Conservation (phyloP, 768 basidiomycete genomes). For the Boletellus sp. region DNA sequence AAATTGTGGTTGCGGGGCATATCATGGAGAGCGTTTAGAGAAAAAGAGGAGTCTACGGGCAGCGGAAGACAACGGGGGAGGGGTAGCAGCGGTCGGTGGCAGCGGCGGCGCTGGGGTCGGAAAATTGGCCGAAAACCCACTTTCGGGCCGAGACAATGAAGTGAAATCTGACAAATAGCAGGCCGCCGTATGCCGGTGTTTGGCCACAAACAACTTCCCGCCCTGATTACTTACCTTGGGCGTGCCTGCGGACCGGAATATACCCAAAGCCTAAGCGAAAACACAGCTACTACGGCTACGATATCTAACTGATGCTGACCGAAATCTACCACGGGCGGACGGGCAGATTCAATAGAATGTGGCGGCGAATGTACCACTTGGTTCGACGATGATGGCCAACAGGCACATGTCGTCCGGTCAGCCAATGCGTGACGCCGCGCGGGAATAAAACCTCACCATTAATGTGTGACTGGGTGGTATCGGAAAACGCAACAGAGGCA, state of each 20-base stretch:
- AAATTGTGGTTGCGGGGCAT: conserved; percentile 82
- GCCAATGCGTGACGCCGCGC: not conserved
- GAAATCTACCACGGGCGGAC: not conserved
- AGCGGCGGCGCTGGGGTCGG: conserved; percentile 56
- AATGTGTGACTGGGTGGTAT: not conserved
- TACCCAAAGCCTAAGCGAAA: conserved; percentile 13
- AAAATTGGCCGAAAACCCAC: conserved; percentile 60
- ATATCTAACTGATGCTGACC: not conserved
- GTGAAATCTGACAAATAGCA: conserved; percentile 27
- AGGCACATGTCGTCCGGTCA: conserved; percentile 5
- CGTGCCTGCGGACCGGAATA: not conserved
- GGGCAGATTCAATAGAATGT: not conserved
- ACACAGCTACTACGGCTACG: conserved; percentile 10
- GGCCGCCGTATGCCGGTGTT: conserved; percentile 31
- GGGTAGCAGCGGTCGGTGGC: conserved; percentile 45
- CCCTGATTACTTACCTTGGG: conserved; percentile 29
- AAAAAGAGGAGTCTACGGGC: conserved; percentile 39
- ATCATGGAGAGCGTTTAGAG: conserved; percentile 59
- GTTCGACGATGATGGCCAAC: not conserved
- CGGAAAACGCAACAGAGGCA: not conserved
- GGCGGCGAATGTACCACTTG: conserved; percentile 3
- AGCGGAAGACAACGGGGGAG: conserved; percentile 25
- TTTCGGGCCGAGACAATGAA: conserved; percentile 52
- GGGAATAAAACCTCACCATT: conserved; percentile 6
- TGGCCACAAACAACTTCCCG: conserved; percentile 26